These are phyloP conservation scores for Syzygium grande DNA, from an alignment of 345 rosid species.

Conservation along the genomic window DNA sequence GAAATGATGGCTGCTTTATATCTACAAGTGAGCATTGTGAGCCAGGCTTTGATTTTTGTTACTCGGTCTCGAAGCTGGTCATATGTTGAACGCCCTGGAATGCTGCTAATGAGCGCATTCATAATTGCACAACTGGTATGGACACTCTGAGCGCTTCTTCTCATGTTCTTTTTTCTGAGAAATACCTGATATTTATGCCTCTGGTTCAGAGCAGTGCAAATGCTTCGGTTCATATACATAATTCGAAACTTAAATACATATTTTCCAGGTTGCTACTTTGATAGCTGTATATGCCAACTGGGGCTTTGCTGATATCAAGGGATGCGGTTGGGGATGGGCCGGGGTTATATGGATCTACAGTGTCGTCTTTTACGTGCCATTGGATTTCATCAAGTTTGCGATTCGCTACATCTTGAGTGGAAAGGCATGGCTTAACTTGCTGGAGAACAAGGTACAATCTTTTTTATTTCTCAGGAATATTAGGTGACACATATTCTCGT, in stretches of 20 bases:
- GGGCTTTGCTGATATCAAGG: slow-evolving; percentile 32
- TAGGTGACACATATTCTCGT: neutral
- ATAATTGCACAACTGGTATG: slow-evolving; percentile 32
- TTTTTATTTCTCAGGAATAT: neutral
- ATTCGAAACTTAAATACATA: neutral
- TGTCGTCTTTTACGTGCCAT: slow-evolving; percentile 17
- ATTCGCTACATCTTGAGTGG: slow-evolving; percentile 22
- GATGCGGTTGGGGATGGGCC: slow-evolving; percentile 51
- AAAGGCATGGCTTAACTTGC: slow-evolving; percentile 23
- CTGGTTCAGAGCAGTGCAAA: neutral
- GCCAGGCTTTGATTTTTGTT: slow-evolving; percentile 44
- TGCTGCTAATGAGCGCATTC: slow-evolving; percentile 26
- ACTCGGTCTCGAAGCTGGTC: slow-evolving; percentile 49
- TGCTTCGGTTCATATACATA: neutral
- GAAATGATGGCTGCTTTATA: slow-evolving; percentile 42
- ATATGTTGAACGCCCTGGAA: slow-evolving; percentile 32
- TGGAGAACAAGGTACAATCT: slow-evolving; percentile 20
- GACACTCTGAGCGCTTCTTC: neutral
- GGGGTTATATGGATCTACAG: slow-evolving; percentile 30
- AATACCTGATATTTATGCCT: neutral
- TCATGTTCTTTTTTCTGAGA: neutral
- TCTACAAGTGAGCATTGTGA: slow-evolving; percentile 48
- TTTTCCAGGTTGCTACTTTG: slow-evolving; percentile 31
- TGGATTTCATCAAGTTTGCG: slow-evolving; percentile 23
- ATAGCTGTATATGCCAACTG: slow-evolving; percentile 43